A percentile compares a stretch with the other conserved stretches of the same genome.
Conservation (phyloP, 2,329 filamentous ascomycete species). For the Diaporthe citrichinensis region DNA sequence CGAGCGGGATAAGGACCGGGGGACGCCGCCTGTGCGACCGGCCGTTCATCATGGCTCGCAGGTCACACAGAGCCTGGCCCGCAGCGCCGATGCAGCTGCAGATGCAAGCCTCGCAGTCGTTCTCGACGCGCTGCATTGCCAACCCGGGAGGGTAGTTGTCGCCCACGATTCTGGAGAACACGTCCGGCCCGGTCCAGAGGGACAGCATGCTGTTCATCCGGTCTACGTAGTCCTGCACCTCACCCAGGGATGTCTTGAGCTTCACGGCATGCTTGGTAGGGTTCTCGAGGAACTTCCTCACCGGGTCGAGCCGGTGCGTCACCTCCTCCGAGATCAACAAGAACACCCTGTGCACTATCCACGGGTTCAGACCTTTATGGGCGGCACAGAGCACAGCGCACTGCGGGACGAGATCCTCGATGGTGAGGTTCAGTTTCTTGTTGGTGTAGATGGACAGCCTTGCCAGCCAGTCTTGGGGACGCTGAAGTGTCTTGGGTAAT, state of each 20-base stretch:
- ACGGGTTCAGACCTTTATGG: conserved; percentile 45
- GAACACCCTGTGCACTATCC: conserved; percentile 55
- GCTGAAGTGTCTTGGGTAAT: conserved; percentile 49
- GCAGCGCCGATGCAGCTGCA: conserved; percentile 63
- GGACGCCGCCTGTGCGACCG: conserved; percentile 48
- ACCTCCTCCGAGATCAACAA: conserved; percentile 58
- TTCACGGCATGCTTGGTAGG: conserved; percentile 39
- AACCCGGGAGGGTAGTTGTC: conserved; percentile 38
- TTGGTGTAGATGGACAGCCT: conserved; percentile 45
- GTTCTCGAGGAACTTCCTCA: conserved; percentile 45
- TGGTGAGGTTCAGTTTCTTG: conserved; percentile 36
- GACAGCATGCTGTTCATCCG: conserved; percentile 42
- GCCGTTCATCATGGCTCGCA: conserved; percentile 60
- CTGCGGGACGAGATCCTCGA: conserved; percentile 38
- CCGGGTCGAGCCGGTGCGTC: conserved; percentile 50
- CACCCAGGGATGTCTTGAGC: conserved; percentile 25
- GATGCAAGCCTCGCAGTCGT: conserved; percentile 67
- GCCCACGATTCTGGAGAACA: conserved; percentile 41
- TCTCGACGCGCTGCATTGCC: conserved; percentile 49
- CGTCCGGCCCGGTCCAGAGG: conserved; percentile 37
- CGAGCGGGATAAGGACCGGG: conserved; percentile 56
- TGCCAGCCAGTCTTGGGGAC: conserved; percentile 51
- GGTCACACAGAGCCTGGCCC: conserved; percentile 57
- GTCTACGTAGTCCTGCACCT: conserved; percentile 48
- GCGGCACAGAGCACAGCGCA: conserved; percentile 44